Evolutionary conservation across 768 basidiomycete species (phyloP), one percentile per base, ranked within the genome.

Genomic region (Lentinula guzmanii): DNA sequence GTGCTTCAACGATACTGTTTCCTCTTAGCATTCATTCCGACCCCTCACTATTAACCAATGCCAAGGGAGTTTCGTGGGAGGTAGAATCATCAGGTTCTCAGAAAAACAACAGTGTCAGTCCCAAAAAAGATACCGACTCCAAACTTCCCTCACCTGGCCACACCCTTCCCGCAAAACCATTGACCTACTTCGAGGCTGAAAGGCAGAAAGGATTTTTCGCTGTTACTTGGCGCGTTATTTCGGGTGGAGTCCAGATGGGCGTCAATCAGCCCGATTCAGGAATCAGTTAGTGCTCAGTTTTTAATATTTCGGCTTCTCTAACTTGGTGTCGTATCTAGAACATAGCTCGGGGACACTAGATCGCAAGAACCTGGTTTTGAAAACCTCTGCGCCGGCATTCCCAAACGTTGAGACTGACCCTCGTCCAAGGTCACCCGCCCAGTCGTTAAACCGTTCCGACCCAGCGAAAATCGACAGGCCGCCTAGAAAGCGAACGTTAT

Each of bases 171-270:
- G 45, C 68, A 34, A 70, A 71, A 33, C 74, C 73, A 13, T 59
- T 64, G 63, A 42, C 64, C 41, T 66, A 57, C 9, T 69, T 72
- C 37, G 77, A 79, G 46, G 76, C 77, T 35, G 74, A 69, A 63
- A 71, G 67, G 45, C 71, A 76, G 66, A 84, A 73, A 63, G 79
- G 79, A 61, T 87, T 76, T 69, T 86, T 83, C 65, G 87, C 88
- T 31, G 78, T 91, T 51, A 78, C 81, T 4, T 91, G 89, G 89
- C 79, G 89, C 46, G 88, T 91, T 11, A 87, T 91, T 55, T 87
- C 89, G 0, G 89, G 89, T 13, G 89, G 89, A 3, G 89, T 90
- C n/a, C 78, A 82, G 71, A 79, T 90, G 77, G 81, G 79, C 33
- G 61, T 41, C 37, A 58, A 55, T 15, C 13, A 45, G 31, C 60